Conservation (phyloP, 805 yeast species). For the Zygoascus ofunaensis region DNA sequence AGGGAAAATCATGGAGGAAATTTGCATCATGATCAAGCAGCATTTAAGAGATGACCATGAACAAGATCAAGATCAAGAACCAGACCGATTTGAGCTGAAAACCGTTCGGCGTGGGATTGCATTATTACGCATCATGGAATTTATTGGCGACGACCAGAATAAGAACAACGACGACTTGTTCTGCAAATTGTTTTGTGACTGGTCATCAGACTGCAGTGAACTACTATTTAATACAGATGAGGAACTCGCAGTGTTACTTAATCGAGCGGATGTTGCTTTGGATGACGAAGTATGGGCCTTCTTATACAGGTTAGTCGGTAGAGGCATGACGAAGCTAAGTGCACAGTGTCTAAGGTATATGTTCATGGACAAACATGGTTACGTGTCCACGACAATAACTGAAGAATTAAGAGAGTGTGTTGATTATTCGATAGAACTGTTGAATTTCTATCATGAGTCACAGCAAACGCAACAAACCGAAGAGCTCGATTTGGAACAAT, state of each 20-base stretch:
- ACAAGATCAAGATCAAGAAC: no score
- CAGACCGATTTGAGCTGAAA: no score
- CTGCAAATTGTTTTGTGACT: not conserved
- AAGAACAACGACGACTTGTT: no score
- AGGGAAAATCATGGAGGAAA: not conserved
- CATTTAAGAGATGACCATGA: not conserved
- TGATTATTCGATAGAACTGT: constrained; percentile 13
- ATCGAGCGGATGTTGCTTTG: constrained; percentile 5
- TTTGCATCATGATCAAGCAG: not conserved
- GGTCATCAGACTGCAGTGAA: not conserved
- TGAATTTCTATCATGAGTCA: constrained; percentile 14
- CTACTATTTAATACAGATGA: not conserved
- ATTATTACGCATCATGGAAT: not conserved
- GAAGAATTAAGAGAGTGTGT: constrained; percentile 6
- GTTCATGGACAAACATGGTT: not conserved
- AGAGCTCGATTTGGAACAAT: constrained; percentile 16
- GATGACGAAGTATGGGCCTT: constrained; percentile 5
- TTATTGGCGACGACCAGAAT: not conserved
- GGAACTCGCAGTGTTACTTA: constrained; percentile 2
- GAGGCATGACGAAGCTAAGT: not conserved
- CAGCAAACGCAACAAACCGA: constrained; percentile 15
- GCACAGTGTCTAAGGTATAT: constrained; percentile 1
- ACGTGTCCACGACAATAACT: not conserved
- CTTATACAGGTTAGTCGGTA: not conserved
- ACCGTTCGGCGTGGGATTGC: not conserved